phyloP scores from a whole-genome alignment of 2,329 filamentous ascomycete species.

The Orbilia javanica region DNA sequence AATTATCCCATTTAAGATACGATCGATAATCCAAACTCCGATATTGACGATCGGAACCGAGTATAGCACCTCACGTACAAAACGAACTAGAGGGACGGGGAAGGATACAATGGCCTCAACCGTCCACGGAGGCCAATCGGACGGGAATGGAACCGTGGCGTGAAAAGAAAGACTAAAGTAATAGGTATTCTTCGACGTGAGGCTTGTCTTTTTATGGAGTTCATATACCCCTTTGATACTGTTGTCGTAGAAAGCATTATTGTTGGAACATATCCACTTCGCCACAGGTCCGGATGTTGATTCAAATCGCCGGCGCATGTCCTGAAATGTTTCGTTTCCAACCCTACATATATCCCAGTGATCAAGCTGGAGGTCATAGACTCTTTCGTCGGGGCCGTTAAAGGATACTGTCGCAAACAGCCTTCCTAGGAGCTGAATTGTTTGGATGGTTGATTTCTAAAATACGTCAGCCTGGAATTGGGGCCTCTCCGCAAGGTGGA shows the following conservation, averaged over 20 bases:
- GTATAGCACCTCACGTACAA: background rate
- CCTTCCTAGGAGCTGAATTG: background rate
- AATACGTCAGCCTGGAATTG: background rate
- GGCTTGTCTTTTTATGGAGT: background rate
- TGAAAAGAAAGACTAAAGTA: slow-evolving; percentile 33
- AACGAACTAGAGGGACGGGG: background rate
- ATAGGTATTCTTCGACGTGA: slow-evolving; percentile 8
- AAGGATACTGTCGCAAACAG: background rate
- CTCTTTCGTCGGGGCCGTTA: background rate
- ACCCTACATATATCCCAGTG: slow-evolving; percentile 24
- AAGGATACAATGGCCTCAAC: background rate
- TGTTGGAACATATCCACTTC: slow-evolving; percentile 8
- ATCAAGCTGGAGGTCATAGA: slow-evolving; percentile 31
- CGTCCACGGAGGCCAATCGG: background rate
- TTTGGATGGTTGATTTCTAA: background rate
- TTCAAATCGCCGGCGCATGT: background rate
- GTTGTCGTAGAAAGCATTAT: slow-evolving; percentile 37
- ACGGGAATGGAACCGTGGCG: slow-evolving; percentile 8
- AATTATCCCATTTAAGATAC: background rate
- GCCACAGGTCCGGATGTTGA: slow-evolving; percentile 3
- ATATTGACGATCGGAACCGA: background rate
- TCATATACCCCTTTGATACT: slow-evolving; percentile 18
- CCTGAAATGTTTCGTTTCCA: slow-evolving; percentile 1
- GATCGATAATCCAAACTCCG: background rate
- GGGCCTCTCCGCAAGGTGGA: too few species aligned